Evolutionary conservation across 495 filamentous ascomycete genomes (phyloP), one percentile per base, ranked within the genome.

Genomic region (Cercophora sp.): DNA sequence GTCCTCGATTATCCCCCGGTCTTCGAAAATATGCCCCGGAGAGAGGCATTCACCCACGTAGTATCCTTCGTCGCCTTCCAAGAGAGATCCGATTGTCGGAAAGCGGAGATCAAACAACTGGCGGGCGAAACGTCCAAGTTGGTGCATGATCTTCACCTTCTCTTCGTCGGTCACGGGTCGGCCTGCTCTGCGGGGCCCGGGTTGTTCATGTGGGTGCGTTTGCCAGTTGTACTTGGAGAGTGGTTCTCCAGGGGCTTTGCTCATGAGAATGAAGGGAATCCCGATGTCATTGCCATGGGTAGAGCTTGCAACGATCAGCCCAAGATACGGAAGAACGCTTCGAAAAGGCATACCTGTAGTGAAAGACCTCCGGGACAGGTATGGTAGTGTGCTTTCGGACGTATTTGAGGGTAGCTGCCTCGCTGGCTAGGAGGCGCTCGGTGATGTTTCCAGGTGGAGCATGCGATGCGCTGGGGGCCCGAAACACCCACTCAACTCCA

Each of bases 251-350:
- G 46, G 19, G 44, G 55, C 58, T 26, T 55, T 58, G 43, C 50
- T 58, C 37, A 51, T 55, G 15, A 61, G 55, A 23, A 61, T 61
- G 34, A 48, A 61, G 26, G 55, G 58, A 1, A 58, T 23, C 34
- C 51, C 58, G 23, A 55, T 55, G 0, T 50, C 48, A 32, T 63
- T 63, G 62, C 56, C 20, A 72, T 76, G 1, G 70, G 66, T 24
- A 3, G 41, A 5, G 41, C 41, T 44, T 44, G 11, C 18, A 36
- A 36, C 32, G 3, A 36, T 36, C 9, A 36, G 32, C 32, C 3
- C 3, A 36, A 36, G 32, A 36, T 32, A 36, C 32, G 32, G 32
- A 11, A 11, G 32, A 36, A 36, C 3, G 32, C 32, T 36, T 36
- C 9, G 32, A 36, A 36, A 36, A 36, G 32, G 32, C 32, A 36